A percentile compares a stretch with the other conserved stretches of the same genome.
Evolutionary conservation across 768 basidiomycete genomes (phyloP).

Genomic region (Boletellus emodensis): DNA sequence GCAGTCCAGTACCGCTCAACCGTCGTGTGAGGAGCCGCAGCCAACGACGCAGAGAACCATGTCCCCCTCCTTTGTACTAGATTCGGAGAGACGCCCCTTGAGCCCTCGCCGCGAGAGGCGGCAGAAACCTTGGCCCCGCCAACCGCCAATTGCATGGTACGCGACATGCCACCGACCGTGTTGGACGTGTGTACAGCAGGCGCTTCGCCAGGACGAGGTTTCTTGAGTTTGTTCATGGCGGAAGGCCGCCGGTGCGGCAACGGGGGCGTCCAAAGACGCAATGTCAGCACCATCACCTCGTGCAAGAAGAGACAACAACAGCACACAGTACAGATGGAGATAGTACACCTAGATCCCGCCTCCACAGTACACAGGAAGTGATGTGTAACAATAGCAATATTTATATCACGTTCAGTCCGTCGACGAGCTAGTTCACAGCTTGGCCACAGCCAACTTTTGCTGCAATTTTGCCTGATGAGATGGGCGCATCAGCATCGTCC

Average conservation of each 20-base stretch:
- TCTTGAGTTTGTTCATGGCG: constrained; percentile 25
- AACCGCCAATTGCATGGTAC: constrained; percentile 30
- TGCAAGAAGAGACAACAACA: not conserved
- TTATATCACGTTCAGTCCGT: constrained; percentile 6
- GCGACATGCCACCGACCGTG: constrained; percentile 16
- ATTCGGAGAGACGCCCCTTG: not conserved
- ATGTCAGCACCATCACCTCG: no score
- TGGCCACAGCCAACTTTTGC: constrained; percentile 37
- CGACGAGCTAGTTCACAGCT: constrained; percentile 10
- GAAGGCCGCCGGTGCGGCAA: not conserved
- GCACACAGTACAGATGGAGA: constrained; percentile 11
- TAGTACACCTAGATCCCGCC: constrained; percentile 19
- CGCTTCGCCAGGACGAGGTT: constrained; percentile 12
- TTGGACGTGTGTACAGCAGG: not conserved
- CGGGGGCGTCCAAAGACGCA: not conserved
- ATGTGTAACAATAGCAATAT: constrained; percentile 8
- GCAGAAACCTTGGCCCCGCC: constrained; percentile 5
- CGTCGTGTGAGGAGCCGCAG: constrained; percentile 23
- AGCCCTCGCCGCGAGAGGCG: not conserved
- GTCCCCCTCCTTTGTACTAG: constrained; percentile 7
- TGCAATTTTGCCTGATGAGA: constrained; percentile 39
- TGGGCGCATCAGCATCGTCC: constrained; percentile 12
- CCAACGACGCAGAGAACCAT: constrained; percentile 20
- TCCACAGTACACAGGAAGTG: constrained; percentile 8
- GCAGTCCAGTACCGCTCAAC: constrained; percentile 65